Evolutionary conservation across 2,329 filamentous ascomycete species (phyloP).

Genomic region (Aspergillus sp.): DNA sequence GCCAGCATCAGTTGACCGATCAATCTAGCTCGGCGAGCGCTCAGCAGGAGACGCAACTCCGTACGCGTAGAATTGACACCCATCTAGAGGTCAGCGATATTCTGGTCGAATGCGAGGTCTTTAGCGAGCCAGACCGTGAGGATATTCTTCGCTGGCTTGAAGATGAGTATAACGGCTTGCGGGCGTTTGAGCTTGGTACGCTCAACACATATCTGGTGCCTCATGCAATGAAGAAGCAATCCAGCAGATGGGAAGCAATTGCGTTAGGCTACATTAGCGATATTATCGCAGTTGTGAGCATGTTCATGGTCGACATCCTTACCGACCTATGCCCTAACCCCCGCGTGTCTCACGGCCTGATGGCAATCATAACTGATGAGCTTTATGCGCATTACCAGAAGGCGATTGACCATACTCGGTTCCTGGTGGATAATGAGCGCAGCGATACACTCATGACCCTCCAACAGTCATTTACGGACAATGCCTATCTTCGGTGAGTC

Average conservation of each 20-base stretch:
- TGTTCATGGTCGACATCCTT: conserved; percentile 56
- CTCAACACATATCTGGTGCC: conserved; percentile 40
- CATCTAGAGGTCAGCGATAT: conserved; percentile 25
- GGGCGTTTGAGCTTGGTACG: conserved; percentile 61
- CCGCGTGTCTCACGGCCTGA: neutral
- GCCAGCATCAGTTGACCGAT: neutral
- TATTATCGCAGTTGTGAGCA: conserved; percentile 57
- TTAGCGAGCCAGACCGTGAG: neutral
- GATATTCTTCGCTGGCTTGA: conserved; percentile 54
- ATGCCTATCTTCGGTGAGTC: conserved; percentile 35
- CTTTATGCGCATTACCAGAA: neutral
- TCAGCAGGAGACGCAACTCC: neutral
- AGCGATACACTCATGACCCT: conserved; percentile 53
- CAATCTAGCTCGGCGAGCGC: too few species aligned
- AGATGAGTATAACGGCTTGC: conserved; percentile 48
- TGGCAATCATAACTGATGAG: neutral
- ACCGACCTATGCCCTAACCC: conserved; percentile 4
- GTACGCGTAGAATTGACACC: neutral
- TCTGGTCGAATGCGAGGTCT: conserved; percentile 16
- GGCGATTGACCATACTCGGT: conserved; percentile 36
- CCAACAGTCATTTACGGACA: conserved; percentile 57
- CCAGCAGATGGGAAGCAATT: conserved; percentile 58
- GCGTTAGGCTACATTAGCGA: conserved; percentile 56
- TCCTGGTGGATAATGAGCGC: conserved; percentile 59
- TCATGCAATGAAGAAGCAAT: conserved; percentile 57